A percentile compares a stretch with the other conserved stretches of the same genome.
phyloP scores from a whole-genome alignment of 768 basidiomycete species.

The Mycena galopus region DNA sequence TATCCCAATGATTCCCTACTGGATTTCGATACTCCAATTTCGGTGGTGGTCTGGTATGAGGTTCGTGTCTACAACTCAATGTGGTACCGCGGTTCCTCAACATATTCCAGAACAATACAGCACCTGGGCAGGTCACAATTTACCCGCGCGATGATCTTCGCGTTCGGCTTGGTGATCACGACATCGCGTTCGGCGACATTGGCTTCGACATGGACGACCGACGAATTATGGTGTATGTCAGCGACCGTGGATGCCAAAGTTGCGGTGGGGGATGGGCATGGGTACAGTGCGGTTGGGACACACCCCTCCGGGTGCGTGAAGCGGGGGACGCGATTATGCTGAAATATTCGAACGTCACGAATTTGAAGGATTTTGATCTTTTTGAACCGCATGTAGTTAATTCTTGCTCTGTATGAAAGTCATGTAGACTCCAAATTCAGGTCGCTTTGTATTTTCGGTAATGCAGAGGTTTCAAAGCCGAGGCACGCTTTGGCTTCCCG shows the following conservation, averaged over 20 bases:
- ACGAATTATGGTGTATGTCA: background rate
- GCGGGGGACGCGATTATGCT: background rate
- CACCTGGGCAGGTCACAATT: background rate
- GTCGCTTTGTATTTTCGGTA: too few species aligned
- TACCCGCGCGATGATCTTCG: constrained; percentile 10
- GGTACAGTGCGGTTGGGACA: background rate
- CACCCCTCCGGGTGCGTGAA: background rate
- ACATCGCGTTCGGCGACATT: background rate
- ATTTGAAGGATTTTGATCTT: too few species aligned
- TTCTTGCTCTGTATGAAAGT: too few species aligned
- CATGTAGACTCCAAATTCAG: too few species aligned
- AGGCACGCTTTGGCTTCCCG: too few species aligned
- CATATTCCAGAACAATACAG: background rate
- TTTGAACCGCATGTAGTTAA: too few species aligned
- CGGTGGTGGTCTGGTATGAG: background rate
- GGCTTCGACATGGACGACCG: background rate
- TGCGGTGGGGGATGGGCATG: background rate
- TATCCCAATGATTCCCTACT: background rate
- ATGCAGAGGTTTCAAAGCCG: too few species aligned
- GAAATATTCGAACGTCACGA: background rate
- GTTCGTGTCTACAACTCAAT: background rate
- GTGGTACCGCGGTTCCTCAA: background rate
- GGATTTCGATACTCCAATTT: background rate
- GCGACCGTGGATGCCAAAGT: background rate
- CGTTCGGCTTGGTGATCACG: constrained; percentile 2